Evolutionary conservation across 2,329 filamentous ascomycete genomes (phyloP).

Genomic region (Diaporthe eres): DNA sequence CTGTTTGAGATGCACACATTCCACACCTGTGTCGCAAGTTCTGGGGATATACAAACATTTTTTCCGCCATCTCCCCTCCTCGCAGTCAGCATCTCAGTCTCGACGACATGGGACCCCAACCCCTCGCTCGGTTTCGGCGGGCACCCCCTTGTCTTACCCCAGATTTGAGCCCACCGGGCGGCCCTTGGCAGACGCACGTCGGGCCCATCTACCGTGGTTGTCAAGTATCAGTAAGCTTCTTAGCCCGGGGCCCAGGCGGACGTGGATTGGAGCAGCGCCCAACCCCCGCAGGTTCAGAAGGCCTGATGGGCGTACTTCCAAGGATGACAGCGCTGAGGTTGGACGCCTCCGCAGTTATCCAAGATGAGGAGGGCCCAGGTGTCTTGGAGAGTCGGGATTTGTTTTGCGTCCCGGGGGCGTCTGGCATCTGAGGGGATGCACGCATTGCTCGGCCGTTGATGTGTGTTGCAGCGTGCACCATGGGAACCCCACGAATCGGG

Average conservation of each 20-base stretch:
- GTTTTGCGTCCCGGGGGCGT: slow-evolving; percentile 11
- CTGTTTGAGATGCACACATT: background rate
- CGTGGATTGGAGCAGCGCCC: slow-evolving; percentile 15
- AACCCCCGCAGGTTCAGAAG: slow-evolving; percentile 17
- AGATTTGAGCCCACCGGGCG: background rate
- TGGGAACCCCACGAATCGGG: too few species aligned
- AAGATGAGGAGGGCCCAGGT: background rate
- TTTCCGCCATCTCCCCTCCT: background rate
- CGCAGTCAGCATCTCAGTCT: background rate
- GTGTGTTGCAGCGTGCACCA: slow-evolving; percentile 13
- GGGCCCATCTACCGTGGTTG: slow-evolving; percentile 23
- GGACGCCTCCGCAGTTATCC: slow-evolving; percentile 10
- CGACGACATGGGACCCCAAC: background rate
- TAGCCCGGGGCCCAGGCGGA: background rate
- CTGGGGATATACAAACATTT: background rate
- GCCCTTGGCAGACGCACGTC: slow-evolving; percentile 15
- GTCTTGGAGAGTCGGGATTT: background rate
- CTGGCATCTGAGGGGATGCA: background rate
- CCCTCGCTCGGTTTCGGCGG: background rate
- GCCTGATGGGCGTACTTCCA: background rate
- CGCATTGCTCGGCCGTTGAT: slow-evolving; percentile 3
- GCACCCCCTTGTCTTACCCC: slow-evolving; percentile 14
- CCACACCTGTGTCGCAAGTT: background rate
- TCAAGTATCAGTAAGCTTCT: slow-evolving; percentile 19
- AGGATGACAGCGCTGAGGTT: background rate